Percentiles rank a stretch among this genome's conserved stretches.
These are phyloP conservation scores for Neurospora tetraspora DNA, from an alignment of 495 filamentous ascomycete species.

Conservation along the genomic window DNA sequence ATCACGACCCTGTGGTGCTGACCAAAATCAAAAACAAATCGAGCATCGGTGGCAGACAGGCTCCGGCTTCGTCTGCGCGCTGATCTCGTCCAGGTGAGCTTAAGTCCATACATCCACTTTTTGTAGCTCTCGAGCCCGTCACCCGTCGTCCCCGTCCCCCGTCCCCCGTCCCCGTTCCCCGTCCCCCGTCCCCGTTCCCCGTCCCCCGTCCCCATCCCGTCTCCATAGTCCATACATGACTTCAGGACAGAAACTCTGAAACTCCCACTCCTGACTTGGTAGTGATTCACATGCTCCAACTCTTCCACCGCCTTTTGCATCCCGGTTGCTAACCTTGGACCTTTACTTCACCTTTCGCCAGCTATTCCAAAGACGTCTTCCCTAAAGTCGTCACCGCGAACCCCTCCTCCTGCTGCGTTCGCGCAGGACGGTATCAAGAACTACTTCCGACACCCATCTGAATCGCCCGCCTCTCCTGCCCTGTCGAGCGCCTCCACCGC, in stretches of 20 bases:
- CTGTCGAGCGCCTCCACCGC: constrained; percentile 45
- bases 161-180: neutral
- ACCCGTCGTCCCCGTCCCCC: neutral
- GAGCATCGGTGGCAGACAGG: constrained; percentile 46
- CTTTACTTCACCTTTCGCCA: neutral
- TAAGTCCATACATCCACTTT: constrained; percentile 1
- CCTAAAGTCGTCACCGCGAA: constrained; percentile 29
- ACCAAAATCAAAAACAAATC: constrained; percentile 21
- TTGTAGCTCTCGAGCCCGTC: neutral
- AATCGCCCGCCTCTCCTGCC: constrained; percentile 29
- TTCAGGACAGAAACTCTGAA: neutral
- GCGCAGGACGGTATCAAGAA: constrained; percentile 38
- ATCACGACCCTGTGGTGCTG: neutral
- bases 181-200: neutral
- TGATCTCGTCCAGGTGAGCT: constrained; percentile 43
- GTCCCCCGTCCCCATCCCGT: neutral
- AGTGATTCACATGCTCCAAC: neutral
- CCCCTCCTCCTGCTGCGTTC: constrained; percentile 45
- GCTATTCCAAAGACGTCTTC: constrained; percentile 40
- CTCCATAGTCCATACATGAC: neutral
- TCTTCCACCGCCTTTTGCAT: neutral
- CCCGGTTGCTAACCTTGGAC: constrained; percentile 5
- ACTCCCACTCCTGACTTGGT: constrained; percentile 1
- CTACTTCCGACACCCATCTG: constrained; percentile 14
- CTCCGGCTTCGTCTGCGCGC: constrained; percentile 40